These are phyloP conservation scores for Annulohypoxylon stygium DNA, from an alignment of 495 filamentous ascomycete species.

Conservation along the genomic window DNA sequence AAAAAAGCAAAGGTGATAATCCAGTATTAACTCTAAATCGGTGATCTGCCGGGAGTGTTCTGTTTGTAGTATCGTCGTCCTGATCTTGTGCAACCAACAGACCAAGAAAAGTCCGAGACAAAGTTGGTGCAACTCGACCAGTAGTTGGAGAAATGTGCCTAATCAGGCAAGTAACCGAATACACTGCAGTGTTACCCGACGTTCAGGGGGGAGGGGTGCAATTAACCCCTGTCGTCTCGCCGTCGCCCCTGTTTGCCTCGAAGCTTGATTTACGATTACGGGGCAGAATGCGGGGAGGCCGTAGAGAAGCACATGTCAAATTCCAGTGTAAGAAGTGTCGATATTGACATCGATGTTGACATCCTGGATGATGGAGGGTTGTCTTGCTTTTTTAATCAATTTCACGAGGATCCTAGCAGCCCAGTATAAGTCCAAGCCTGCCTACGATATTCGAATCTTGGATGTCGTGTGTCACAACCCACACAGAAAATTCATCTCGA, in stretches of 20 bases:
- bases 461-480: background rate
- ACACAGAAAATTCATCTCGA: background rate
- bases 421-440: background rate
- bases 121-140: background rate
- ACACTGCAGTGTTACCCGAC: constrained; percentile 22
- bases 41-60: constrained; percentile 10
- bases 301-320: constrained; percentile 9
- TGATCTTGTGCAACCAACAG: constrained; percentile 9
- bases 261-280: constrained; percentile 11
- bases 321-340: background rate
- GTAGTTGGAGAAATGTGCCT: constrained; percentile 18
- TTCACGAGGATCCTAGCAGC: background rate
- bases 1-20: background rate
- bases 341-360: background rate
- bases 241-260: constrained; percentile 5
- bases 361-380: background rate
- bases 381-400: background rate
- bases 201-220: background rate
- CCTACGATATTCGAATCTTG: background rate
- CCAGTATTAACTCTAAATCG: background rate
- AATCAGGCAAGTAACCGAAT: constrained; percentile 19
- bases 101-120: constrained; percentile 14
- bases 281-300: background rate
- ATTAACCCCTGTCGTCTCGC: constrained; percentile 10
- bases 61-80: background rate